Conservation (phyloP, 169 alveolate genomes). For the Plasmodium sp. region DNA sequence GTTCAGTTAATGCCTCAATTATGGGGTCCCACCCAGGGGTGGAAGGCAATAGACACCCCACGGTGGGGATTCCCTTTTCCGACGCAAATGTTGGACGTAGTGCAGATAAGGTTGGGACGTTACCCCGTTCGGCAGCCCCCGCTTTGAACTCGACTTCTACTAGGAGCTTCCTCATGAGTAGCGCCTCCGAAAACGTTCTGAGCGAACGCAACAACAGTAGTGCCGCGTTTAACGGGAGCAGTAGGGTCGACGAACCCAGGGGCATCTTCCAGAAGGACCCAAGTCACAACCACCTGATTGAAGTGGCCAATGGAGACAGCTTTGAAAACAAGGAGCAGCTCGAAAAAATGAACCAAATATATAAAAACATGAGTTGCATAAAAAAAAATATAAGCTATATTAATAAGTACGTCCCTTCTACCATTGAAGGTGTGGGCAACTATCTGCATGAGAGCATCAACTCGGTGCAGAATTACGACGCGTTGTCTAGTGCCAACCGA, state of each 20-base stretch:
- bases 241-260: background rate
- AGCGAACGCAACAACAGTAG: background rate
- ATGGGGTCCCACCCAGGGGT: background rate
- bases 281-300: background rate
- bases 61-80: background rate
- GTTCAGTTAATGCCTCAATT: background rate
- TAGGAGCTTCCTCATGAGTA: background rate
- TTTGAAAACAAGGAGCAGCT: slow-evolving; percentile 34
- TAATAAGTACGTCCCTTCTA: slow-evolving; percentile 32
- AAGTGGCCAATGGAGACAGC: background rate
- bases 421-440: slow-evolving; percentile 6
- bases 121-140: background rate
- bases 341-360: slow-evolving; percentile 48
- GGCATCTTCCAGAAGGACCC: slow-evolving; percentile 3
- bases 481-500: slow-evolving; percentile 4
- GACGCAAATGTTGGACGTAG: background rate
- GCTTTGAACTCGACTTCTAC: background rate
- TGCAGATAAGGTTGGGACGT: background rate
- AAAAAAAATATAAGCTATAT: slow-evolving; percentile 60
- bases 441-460: slow-evolving; percentile 3
- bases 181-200: background rate
- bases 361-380: slow-evolving; percentile 48
- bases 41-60: background rate
- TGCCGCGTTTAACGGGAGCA: background rate
- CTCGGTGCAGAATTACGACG: slow-evolving; percentile 23